Base-by-base conservation (phyloP, 345 rosid genomes). In the Populus ilicifolia region DNA sequence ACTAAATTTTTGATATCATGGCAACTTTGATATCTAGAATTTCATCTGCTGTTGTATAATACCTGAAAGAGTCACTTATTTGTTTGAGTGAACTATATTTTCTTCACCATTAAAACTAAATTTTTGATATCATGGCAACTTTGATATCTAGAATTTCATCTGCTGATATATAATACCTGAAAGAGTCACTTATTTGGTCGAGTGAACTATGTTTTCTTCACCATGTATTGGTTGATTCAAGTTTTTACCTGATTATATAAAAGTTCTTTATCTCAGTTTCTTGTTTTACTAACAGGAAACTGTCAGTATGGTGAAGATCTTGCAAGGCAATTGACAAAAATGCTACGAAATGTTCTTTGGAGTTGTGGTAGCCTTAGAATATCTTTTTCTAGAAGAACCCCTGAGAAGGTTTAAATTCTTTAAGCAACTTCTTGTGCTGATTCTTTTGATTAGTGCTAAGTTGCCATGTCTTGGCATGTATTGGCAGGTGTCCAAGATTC, bases 351-450 rank as follows among this genome's bases (percentile, higher is more conserved):
- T 67, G 84, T 81, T 70, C 84, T 77, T 74, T 77, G 81, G 84
- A 81, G 84, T 74, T 81, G 84, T 74, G 84, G 84, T 70, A 81
- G 75, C 17, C 25, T 81, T 48, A 73, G 84, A 64, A 65, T 81
- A 63, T 77, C 84, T 39, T 81, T 81, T 67, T 81, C 84, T 62
- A 64, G 84, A 70, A 77, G 84, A 81, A 81, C 84, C 27, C 84
- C 84, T 73, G 75, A 63, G 48, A 77, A 48, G 75, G 84, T 81
- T 48, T 10, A 35, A 46, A 54, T 36, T 21, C 25, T 74, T 67
- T 17, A 5, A 30, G 52, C 61, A 61, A 21, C 54, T 75, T 36
- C 23, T 43, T 21, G 38, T 36, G 54, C 67, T 7, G 2, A 30
- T 81, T 69, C 62, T 35, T 77, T 59, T n/a, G n/a, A 67, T 73